These are phyloP conservation scores for Pleodorina starrii DNA, from an alignment of 139 green algal genomes.

Conservation along the genomic window DNA sequence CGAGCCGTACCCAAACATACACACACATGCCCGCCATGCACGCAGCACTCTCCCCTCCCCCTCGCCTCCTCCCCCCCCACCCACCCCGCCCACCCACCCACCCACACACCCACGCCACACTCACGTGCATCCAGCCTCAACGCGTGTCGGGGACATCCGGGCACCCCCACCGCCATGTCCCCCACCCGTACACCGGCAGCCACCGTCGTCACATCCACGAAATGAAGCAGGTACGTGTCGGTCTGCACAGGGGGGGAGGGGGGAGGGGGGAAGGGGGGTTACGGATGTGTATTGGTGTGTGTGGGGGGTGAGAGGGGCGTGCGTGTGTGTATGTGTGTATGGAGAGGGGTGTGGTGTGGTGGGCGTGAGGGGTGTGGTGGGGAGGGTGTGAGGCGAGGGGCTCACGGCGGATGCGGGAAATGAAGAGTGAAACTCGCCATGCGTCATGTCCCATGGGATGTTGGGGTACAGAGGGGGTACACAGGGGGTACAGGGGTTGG, in stretches of 20 bases:
- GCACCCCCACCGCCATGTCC: constrained; percentile 31
- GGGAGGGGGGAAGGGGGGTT: background rate
- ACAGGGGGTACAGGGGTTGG: too few species aligned
- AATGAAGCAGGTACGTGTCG: constrained; percentile 42
- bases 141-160: constrained; percentile 14
- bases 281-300: background rate
- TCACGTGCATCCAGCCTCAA: background rate
- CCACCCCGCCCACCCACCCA: background rate
- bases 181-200: constrained; percentile 33
- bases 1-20: background rate
- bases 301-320: too few species aligned
- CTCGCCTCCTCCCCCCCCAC: too few species aligned
- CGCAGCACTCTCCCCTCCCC: too few species aligned
- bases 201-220: constrained; percentile 52
- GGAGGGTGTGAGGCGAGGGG: background rate
- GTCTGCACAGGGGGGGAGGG: background rate
- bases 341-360: too few species aligned
- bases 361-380: background rate
- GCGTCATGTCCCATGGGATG: too few species aligned
- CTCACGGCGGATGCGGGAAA: too few species aligned
- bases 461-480: too few species aligned
- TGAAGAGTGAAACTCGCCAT: too few species aligned
- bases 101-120: background rate
- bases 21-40: background rate
- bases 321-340: too few species aligned